Conservation (phyloP, 2,329 filamentous ascomycete genomes). For the Calonectria pauciramosa region DNA sequence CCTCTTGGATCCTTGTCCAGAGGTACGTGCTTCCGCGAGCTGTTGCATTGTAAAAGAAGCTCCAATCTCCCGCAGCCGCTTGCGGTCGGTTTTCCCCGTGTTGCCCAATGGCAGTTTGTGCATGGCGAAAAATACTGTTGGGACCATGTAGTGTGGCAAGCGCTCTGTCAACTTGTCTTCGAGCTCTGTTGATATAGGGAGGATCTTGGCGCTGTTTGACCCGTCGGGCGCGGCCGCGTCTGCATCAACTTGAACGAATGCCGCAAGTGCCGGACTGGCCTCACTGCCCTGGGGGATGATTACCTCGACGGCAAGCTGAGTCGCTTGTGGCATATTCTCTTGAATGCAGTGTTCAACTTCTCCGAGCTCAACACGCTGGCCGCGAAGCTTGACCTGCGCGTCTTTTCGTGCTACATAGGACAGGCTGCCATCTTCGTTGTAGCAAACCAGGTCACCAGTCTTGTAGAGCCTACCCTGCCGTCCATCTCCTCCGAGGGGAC, state of each 20-base stretch:
- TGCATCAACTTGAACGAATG: background rate
- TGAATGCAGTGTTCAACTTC: conserved; percentile 40
- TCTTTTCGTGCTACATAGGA: conserved; percentile 66
- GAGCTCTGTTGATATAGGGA: background rate
- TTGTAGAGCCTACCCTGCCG: conserved; percentile 52
- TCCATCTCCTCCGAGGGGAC: background rate
- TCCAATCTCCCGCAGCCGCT: conserved; percentile 21
- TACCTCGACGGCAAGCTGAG: conserved; percentile 20
- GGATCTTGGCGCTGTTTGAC: background rate
- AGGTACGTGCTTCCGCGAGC: conserved; percentile 51
- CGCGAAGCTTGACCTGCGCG: conserved; percentile 70
- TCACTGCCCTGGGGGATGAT: conserved; percentile 9
- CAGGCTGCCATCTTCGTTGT: conserved; percentile 55
- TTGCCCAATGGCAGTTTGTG: conserved; percentile 25
- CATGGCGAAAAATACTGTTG: conserved; percentile 30
- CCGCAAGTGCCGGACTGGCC: conserved; percentile 5
- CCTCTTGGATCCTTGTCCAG: background rate
- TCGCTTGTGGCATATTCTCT: background rate
- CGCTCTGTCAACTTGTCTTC: conserved; percentile 11
- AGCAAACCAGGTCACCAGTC: conserved; percentile 62
- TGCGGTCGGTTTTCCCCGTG: conserved; percentile 34
- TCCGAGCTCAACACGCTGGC: conserved; percentile 66
- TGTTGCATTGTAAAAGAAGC: conserved; percentile 42
- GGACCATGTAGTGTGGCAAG: conserved; percentile 39
- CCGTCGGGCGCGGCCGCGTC: background rate